Conservation (phyloP, 257 asterid species). For the Plantago ovata region DNA sequence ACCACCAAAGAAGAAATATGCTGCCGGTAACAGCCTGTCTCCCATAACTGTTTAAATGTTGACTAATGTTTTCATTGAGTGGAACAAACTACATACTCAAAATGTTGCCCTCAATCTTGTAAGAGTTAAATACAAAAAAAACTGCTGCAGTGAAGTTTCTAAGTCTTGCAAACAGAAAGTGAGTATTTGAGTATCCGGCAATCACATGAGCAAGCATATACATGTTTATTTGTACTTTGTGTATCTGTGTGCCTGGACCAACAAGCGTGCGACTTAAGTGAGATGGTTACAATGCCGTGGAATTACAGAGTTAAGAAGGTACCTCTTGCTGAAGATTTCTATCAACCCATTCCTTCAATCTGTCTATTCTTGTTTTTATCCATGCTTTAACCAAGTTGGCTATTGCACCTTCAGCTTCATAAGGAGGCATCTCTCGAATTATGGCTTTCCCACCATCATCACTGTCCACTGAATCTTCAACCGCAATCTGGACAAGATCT, state of each 20-base stretch:
- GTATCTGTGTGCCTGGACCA: not conserved
- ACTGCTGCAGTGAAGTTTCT: not conserved
- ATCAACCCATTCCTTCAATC: conserved; percentile 88
- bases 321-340: conserved; percentile 99
- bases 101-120: not conserved
- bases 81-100: too few relatives aligned
- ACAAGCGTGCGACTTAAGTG: not conserved
- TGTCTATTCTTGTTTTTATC: conserved; percentile 86
- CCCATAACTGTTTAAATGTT: too few relatives aligned
- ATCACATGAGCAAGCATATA: not conserved
- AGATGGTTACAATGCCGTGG: not conserved
- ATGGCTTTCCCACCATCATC: conserved; percentile 99
- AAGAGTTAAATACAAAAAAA: too few relatives aligned
- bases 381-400: conserved; percentile 83
- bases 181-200: not conserved
- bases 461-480: conserved; percentile 96
- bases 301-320: conserved; percentile 15
- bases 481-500: conserved; percentile 93
- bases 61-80: too few relatives aligned
- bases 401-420: conserved; percentile 89
- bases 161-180: not conserved
- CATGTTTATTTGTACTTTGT: not conserved
- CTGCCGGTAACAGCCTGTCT: not conserved
- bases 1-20: not conserved
- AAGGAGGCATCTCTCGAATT: conserved; percentile 99